Evolutionary conservation across 2,329 filamentous ascomycete species (phyloP), one percentile per base, ranked within the genome.

Genomic region (Hyphodiscus sp.): DNA sequence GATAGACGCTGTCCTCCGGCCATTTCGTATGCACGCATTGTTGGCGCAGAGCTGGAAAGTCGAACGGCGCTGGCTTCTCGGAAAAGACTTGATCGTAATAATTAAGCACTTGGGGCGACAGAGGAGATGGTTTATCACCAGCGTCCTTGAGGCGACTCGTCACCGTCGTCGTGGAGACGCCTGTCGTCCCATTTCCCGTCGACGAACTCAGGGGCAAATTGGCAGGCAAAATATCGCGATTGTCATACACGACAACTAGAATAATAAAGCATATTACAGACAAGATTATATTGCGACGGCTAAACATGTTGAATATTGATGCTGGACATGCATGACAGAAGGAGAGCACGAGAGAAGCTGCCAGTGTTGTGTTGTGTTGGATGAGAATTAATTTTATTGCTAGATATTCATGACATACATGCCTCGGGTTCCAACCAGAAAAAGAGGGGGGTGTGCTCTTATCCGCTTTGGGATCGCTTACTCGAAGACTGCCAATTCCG

Each of bases 1-100:
- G 50, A 48, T 67, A 70, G 5, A 65, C 63, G 41, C 64, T 61
- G 41, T 69, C 60, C 11, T 38, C 33, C 11, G 33, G 33, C 33
- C 33, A 38, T 38, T 38, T 38, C 5, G 33, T 38, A n/a, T 38
- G 33, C 33, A 4, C 33, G 33, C 33, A 38, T n/a, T 38, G 33
- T 13, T 38, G 33, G 11, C 33, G 33, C 11, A 38, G 5, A 38
- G 33, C 33, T 13, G 33, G 33, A n/a, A 38, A 38, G 33, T 38
- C 33, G 33, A 15, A 38, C 13, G 33, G 33, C 11, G 33, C 33
- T 4, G 33, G 33, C 33, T 38, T 38, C 33, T 38, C 33, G 11
- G 33, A 38, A n/a, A 38, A 38, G 4, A 38, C 33, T 38, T 38
- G 33, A 38, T 38, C 33, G 33, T 15, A 38, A 10, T 38, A 38